Conservation (phyloP, 192 early-diverging fungal species). For the Phycomyces blakesleeanus region DNA sequence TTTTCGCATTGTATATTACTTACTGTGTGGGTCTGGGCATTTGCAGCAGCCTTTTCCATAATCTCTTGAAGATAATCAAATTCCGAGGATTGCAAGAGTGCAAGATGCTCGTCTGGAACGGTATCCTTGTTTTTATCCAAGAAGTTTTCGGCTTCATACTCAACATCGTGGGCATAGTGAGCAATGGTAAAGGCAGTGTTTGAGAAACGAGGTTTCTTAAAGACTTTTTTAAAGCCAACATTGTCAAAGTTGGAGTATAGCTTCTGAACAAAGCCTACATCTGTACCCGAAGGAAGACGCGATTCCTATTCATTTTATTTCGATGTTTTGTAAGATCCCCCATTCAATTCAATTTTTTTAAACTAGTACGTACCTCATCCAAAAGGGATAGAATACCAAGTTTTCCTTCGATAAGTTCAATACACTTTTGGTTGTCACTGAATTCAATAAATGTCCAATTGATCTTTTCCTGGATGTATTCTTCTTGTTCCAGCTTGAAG, state of each 20-base stretch:
- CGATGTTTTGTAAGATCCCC: neutral
- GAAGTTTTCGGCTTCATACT: slow-evolving; percentile 91
- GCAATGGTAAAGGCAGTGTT: slow-evolving; percentile 83
- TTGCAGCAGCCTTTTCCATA: slow-evolving; percentile 55
- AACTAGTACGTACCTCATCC: slow-evolving; percentile 88
- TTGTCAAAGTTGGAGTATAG: slow-evolving; percentile 80
- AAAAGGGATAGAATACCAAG: slow-evolving; percentile 90
- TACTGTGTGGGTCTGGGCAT: slow-evolving; percentile 40
- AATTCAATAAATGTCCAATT: slow-evolving; percentile 99
- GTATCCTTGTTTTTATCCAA: slow-evolving; percentile 99
- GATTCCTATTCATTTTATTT: slow-evolving; percentile 50
- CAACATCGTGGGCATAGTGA: slow-evolving; percentile 94
- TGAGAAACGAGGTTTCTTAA: slow-evolving; percentile 90
- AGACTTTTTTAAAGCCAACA: slow-evolving; percentile 67
- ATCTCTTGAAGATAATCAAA: slow-evolving; percentile 84
- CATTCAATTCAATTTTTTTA: neutral
- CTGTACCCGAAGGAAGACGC: slow-evolving; percentile 82
- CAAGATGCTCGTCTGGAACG: slow-evolving; percentile 87
- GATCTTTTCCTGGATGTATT: slow-evolving; percentile 94
- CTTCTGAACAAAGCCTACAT: slow-evolving; percentile 83
- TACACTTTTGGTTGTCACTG: slow-evolving; percentile 98
- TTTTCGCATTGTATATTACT: slow-evolving; percentile 19
- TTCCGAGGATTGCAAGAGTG: slow-evolving; percentile 68
- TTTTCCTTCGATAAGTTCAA: slow-evolving; percentile 95
- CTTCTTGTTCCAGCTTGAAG: slow-evolving; percentile 98